Evolutionary conservation across 73 alveolate genomes (phyloP).

Genomic region (Paramecium caudatum): DNA sequence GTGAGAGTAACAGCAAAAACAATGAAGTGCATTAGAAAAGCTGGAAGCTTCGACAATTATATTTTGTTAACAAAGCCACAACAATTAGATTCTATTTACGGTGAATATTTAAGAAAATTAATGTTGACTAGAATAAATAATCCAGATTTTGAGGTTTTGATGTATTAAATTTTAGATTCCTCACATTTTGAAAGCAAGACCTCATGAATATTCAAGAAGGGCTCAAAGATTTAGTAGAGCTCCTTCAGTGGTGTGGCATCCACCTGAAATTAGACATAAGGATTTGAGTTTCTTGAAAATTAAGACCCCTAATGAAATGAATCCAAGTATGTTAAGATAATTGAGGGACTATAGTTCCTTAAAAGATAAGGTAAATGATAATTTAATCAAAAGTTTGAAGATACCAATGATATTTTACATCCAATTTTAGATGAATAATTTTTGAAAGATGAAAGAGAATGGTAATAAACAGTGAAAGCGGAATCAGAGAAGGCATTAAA

Average conservation of each 20-base stretch:
- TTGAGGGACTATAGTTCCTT: slow-evolving; percentile 42
- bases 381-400: slow-evolving; percentile 30
- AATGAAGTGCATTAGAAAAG: slow-evolving; percentile 67
- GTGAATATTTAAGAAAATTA: slow-evolving; percentile 76
- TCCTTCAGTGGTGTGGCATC: slow-evolving; percentile 72
- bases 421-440: slow-evolving; percentile 40
- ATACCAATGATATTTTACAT: slow-evolving; percentile 26
- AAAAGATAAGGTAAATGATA: slow-evolving; percentile 36
- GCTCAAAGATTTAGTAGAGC: slow-evolving; percentile 24
- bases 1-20: slow-evolving; percentile 65
- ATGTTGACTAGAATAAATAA: slow-evolving; percentile 70
- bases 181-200: background rate
- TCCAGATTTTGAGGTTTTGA: slow-evolving; percentile 31
- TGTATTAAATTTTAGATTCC: slow-evolving; percentile 20
- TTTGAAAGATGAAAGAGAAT: slow-evolving; percentile 25
- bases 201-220: slow-evolving; percentile 28
- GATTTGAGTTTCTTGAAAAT: slow-evolving; percentile 67
- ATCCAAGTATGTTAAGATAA: slow-evolving; percentile 59
- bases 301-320: slow-evolving; percentile 65
- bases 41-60: slow-evolving; percentile 74
- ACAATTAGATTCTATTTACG: slow-evolving; percentile 73
- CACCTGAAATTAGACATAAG: slow-evolving; percentile 74
- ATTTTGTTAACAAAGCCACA: slow-evolving; percentile 73
- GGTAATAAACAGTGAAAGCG: background rate
- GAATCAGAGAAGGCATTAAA: slow-evolving; percentile 52